Evolutionary conservation across 257 asterid species (phyloP).

Genomic region (Nicotiana paniculata): DNA sequence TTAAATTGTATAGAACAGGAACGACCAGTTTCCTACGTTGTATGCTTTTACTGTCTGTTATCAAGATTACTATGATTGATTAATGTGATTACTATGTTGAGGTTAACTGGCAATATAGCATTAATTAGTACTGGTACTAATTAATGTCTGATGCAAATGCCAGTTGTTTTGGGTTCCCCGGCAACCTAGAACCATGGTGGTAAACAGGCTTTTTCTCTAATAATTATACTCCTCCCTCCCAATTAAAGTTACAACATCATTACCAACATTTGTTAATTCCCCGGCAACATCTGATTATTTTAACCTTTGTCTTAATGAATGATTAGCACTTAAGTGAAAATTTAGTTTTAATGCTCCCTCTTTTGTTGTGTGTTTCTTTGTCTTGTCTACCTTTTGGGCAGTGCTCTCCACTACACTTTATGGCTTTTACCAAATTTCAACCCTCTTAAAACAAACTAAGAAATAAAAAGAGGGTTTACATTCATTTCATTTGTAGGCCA

Average conservation of each 20-base stretch:
- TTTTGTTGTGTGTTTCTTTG: not conserved
- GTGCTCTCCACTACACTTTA: slow-evolving; percentile 29
- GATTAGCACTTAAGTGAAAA: slow-evolving; percentile 3
- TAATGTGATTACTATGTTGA: not conserved
- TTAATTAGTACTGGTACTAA: not conserved
- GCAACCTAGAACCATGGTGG: slow-evolving; percentile 23
- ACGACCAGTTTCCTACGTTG: not conserved
- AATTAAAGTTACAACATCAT: slow-evolving; percentile 13
- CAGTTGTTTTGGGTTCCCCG: slow-evolving; percentile 23
- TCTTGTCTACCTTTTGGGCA: slow-evolving; percentile 23
- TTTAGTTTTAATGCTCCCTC: not conserved
- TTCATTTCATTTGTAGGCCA: slow-evolving; percentile 32
- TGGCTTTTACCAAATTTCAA: slow-evolving; percentile 17
- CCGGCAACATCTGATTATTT: slow-evolving; percentile 6
- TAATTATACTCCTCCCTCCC: not conserved
- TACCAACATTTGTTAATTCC: slow-evolving; percentile 15
- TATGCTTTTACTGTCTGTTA: not conserved
- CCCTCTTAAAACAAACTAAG: not conserved
- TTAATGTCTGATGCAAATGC: not conserved
- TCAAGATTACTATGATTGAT: not conserved
- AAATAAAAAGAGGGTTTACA: not conserved
- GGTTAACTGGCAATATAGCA: not conserved
- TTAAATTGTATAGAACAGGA: not conserved
- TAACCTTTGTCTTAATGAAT: slow-evolving; percentile 10
- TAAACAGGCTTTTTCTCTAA: not conserved